These are phyloP conservation scores for Rhizophora mangle DNA, from an alignment of 345 rosid species.

Conservation along the genomic window DNA sequence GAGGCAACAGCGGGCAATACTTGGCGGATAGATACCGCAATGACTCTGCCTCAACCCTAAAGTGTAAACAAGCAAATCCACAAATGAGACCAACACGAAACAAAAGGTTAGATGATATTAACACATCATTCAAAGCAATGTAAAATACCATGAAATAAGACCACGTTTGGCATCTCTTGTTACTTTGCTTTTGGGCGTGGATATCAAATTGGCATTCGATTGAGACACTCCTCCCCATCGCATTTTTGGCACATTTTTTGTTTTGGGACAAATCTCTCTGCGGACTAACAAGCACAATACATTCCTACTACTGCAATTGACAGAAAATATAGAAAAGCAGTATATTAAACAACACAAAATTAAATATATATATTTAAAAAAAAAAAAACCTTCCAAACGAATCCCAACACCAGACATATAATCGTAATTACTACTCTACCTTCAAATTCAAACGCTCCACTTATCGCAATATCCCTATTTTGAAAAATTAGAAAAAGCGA, in stretches of 20 bases:
- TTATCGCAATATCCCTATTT: too few relatives aligned
- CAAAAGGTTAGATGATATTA: neutral
- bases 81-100: neutral
- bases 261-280: slow-evolving; percentile 65
- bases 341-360: neutral
- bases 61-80: slow-evolving; percentile 9
- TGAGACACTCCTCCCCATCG: slow-evolving; percentile 53
- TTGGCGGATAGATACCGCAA: slow-evolving; percentile 61
- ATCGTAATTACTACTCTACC: too few relatives aligned
- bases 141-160: slow-evolving; percentile 66
- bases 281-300: slow-evolving; percentile 53
- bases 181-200: slow-evolving; percentile 36
- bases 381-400: neutral
- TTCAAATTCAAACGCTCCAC: too few relatives aligned
- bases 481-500: neutral
- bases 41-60: slow-evolving; percentile 80
- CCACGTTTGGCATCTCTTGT: slow-evolving; percentile 53
- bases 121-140: neutral
- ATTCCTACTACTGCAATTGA: slow-evolving; percentile 41
- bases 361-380: neutral
- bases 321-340: neutral
- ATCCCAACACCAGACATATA: too few relatives aligned
- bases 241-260: slow-evolving; percentile 53
- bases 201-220: slow-evolving; percentile 29
- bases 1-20: slow-evolving; percentile 65